phyloP scores from a whole-genome alignment of 2,329 filamentous ascomycete genomes.

The Ceratocystis smalleyi region DNA sequence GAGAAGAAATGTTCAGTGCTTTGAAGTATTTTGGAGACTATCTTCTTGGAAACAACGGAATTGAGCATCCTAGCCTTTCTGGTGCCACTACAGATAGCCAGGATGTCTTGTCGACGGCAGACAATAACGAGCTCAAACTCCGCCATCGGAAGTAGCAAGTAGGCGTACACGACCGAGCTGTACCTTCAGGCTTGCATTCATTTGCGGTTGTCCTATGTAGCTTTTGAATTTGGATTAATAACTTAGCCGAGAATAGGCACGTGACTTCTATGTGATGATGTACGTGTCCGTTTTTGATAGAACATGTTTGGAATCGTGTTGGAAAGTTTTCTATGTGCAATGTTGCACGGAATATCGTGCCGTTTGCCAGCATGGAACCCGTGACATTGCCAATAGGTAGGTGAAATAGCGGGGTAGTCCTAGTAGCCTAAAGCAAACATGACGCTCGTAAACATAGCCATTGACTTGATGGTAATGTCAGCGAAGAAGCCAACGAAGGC shows the following conservation, averaged over 20 bases:
- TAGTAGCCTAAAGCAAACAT: slow-evolving; percentile 25
- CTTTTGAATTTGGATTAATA: not conserved
- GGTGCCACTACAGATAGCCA: slow-evolving; percentile 19
- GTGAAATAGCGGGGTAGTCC: slow-evolving; percentile 17
- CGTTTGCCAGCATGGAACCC: not conserved
- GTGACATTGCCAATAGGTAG: not conserved
- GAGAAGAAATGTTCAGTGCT: slow-evolving; percentile 72
- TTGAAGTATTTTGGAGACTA: slow-evolving; percentile 75
- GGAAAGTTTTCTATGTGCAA: no score
- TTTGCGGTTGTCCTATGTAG: not conserved
- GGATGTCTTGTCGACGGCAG: slow-evolving; percentile 10
- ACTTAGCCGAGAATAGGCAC: no score
- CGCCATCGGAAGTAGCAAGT: not conserved
- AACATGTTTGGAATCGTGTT: not conserved
- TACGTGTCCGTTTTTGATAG: no score
- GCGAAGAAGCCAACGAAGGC: slow-evolving; percentile 24
- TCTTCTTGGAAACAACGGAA: slow-evolving; percentile 53
- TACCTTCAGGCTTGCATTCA: no score
- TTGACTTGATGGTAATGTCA: slow-evolving; percentile 28
- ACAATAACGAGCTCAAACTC: slow-evolving; percentile 7
- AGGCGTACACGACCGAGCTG: no score
- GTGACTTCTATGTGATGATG: no score
- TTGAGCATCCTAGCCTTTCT: slow-evolving; percentile 30
- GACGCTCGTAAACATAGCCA: slow-evolving; percentile 30
- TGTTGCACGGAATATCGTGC: no score